Evolutionary conservation across 139 green algal species (phyloP), one percentile per base, ranked within the genome.

Genomic region (Ettlia oleoabundans): DNA sequence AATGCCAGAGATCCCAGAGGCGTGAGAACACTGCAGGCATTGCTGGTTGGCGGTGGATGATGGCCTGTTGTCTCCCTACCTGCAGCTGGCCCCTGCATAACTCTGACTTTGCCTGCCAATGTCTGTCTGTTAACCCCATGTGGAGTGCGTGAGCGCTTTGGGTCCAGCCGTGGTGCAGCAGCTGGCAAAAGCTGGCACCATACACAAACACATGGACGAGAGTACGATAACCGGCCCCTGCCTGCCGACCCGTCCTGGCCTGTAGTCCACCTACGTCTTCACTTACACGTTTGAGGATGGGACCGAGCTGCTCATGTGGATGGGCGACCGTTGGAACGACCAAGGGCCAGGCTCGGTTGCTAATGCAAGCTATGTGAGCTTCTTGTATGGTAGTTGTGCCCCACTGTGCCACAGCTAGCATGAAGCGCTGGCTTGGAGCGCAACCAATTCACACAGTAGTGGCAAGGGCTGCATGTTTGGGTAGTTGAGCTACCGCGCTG

Each of bases 291-390:
- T 81, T 51, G 58, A 32, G 4, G 75, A 81, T n/a, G 75, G 75
- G 2, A 41, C 18, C 2, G 24, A 41, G 28, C 55, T 81, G 75
- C 75, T 72, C 21, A 37, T 81, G n/a, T 81, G 58, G 58, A 81
- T 81, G 58, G 75, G 75, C 28, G 75, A 81, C 58, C 38, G 75
- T 4, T 81, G 75, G 75, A 55, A 81, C 26, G 4, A 26, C 38
- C 28, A 70, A 5, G 75, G 75, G 3, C 75, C 58, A 0, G 75
- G 58, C 40, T 51, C 33, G 1, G 58, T 81, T 15, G 75, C 38
- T 5, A 33, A 32, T n/a, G 75, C 75, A 24, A 62, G 28, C n/a
- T 81, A 81, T 19, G 75, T 80, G 43, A 30, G 70, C 55, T 5
- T 15, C 15, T 32, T 65, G 55, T n/a, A 9, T 28, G 15, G 18